Evolutionary conservation across 768 basidiomycete species (phyloP), one percentile per base, ranked within the genome.

Genomic region (Lentinula sp.): DNA sequence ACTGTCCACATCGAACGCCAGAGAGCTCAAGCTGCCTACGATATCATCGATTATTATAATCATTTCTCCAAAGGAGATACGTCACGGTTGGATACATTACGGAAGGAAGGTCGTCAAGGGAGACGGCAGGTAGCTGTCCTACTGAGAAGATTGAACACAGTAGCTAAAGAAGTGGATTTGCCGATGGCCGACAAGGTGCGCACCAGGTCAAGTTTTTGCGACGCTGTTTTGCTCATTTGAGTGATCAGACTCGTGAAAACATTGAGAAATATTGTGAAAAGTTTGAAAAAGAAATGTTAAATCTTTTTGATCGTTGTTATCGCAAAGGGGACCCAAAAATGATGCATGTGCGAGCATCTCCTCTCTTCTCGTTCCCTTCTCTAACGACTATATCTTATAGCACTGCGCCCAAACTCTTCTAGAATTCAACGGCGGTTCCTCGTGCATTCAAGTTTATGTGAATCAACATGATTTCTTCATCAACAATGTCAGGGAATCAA

Each of bases 391-490:
- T 59, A 4, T 23, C 61, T n/a, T 48, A 45, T 68, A 99, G 96
- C 97, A 98, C 70, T 98, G 96, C 69, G 96, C 97, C 0, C 92
- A 95, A 76, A 96, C 93, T 2, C 78, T 99, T 6, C 83, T 97
- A 16, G 97, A 98, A 72, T 99, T 99, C 77, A 99, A 99, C 65
- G 97, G 97, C 6, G 97, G 97, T 8, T 79, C 91, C 48, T 96
- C 95, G 0, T 98, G 97, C 69, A 91, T 99, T 5, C 95, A 98
- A 73, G 93, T 98, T 12, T 99, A 98, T 68, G 97, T 99, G 59
- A 99, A 98, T 68, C 97, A 99, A 70, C 97, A 99, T 67, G 97
- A 98, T 71, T 99, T 99, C 79, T 99, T 99, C 80, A 98, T 98
- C 71, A 95, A 95, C 70, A 85, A 92, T 58, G 86, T 93, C 42